Conservation (phyloP, 2,329 filamentous ascomycete genomes). For the Sporothrix pseudoabietina region DNA sequence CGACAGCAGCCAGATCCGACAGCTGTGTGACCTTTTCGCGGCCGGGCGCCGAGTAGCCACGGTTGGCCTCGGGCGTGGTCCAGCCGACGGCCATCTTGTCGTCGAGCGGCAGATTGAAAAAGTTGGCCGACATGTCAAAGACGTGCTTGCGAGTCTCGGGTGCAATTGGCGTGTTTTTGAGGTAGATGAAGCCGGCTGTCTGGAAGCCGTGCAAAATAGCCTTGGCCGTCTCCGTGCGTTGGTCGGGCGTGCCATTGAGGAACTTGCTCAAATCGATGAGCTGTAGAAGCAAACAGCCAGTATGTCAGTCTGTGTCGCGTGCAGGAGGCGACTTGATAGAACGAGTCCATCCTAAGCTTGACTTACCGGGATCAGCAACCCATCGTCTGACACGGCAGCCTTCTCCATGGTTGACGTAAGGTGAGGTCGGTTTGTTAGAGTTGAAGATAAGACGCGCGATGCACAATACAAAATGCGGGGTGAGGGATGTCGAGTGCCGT, state of each 20-base stretch:
- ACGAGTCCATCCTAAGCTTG: too few relatives aligned
- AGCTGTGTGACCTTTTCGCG: constrained; percentile 70
- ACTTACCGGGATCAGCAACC: constrained; percentile 38
- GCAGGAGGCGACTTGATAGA: neutral
- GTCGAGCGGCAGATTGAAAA: constrained; percentile 65
- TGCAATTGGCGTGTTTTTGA: constrained; percentile 75
- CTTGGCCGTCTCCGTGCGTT: constrained; percentile 66
- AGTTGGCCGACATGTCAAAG: constrained; percentile 68
- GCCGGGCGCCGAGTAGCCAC: constrained; percentile 70
- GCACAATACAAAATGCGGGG: neutral
- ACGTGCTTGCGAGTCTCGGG: constrained; percentile 59
- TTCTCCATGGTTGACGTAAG: constrained; percentile 40
- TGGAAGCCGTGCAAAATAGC: constrained; percentile 80
- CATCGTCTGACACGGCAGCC: constrained; percentile 38
- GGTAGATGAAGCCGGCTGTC: constrained; percentile 84
- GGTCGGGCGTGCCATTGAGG: constrained; percentile 60
- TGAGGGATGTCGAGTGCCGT: neutral
- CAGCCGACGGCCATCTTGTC: constrained; percentile 69
- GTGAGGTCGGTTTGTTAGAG: neutral
- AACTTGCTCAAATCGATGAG: constrained; percentile 79
- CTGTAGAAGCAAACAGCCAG: constrained; percentile 45
- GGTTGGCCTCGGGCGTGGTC: constrained; percentile 72
- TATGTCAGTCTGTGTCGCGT: neutral
- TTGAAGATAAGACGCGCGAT: neutral
- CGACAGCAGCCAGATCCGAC: constrained; percentile 58